Conservation (phyloP, 352 stramenopile genomes). For the Globisporangium okanoganense region DNA sequence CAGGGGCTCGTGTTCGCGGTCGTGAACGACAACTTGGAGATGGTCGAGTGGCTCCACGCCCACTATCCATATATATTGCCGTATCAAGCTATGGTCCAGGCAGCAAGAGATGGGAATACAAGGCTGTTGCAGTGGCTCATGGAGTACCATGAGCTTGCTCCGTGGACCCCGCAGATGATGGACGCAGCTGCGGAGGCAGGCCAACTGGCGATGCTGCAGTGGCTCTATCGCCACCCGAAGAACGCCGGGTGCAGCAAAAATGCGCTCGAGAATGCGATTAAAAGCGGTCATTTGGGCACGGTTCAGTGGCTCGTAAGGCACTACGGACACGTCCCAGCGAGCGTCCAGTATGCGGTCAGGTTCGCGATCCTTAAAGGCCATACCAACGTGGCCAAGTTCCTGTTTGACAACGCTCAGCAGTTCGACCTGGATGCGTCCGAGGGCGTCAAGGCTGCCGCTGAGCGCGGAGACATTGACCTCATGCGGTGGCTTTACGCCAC, state of each 20-base stretch:
- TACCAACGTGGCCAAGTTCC: neutral
- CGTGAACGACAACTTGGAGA: neutral
- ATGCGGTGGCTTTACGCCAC: neutral
- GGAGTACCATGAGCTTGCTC: neutral
- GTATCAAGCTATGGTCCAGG: neutral
- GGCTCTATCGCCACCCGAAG: slow-evolving; percentile 1
- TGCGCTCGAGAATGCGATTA: neutral
- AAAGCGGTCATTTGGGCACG: neutral
- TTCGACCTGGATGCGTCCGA: neutral
- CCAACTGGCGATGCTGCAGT: neutral
- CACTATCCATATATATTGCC: neutral
- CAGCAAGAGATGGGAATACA: neutral
- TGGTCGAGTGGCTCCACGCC: neutral
- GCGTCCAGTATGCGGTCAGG: neutral
- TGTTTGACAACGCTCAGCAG: neutral
- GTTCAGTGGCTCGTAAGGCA: neutral
- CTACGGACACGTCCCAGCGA: neutral
- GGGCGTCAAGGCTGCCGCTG: neutral
- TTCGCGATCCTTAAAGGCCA: neutral
- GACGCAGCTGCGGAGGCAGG: neutral
- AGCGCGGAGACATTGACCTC: neutral
- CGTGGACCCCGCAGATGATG: neutral
- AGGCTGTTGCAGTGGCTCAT: neutral
- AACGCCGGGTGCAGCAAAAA: neutral
- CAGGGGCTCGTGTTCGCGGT: neutral